Conservation (phyloP, 1,284 basidiomycete species). For the Wallemia mellicola region DNA sequence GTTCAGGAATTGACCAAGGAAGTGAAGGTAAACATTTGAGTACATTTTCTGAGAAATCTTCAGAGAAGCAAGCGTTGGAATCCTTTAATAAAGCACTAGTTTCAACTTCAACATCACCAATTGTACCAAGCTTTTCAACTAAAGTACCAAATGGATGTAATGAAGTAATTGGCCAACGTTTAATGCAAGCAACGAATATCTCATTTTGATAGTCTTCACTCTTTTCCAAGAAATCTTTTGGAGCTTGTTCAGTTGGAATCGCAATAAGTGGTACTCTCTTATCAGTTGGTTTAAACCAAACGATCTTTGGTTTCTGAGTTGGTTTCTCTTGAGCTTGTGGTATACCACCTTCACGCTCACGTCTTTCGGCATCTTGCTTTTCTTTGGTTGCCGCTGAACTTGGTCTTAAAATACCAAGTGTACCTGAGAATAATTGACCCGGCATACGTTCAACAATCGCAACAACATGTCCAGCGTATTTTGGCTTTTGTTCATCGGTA, state of each 20-base stretch:
- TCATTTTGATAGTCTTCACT: constrained; percentile 67
- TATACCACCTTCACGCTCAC: constrained; percentile 75
- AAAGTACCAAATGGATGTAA: constrained; percentile 96
- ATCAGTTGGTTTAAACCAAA: constrained; percentile 99
- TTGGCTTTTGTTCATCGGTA: constrained; percentile 83
- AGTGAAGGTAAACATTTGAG: constrained; percentile 78
- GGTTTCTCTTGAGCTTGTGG: constrained; percentile 45
- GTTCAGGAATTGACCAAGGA: constrained; percentile 83
- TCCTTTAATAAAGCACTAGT: constrained; percentile 91
- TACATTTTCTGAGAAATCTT: constrained; percentile 18
- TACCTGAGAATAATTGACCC: constrained; percentile 91
- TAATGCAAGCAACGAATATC: constrained; percentile 92
- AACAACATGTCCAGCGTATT: constrained; percentile 72
- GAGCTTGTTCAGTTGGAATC: constrained; percentile 97
- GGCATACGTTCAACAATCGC: constrained; percentile 97
- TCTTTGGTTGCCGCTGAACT: constrained; percentile 96
- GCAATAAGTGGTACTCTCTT: constrained; percentile 97
- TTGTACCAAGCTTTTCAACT: constrained; percentile 92
- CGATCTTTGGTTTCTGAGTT: constrained; percentile 76
- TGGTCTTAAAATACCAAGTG: constrained; percentile 74
- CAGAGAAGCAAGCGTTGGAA: constrained; percentile 30
- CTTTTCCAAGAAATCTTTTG: constrained; percentile 79
- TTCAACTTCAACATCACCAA: constrained; percentile 90
- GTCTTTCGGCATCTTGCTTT: constrained; percentile 91
- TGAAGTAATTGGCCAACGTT: constrained; percentile 68